Evolutionary conservation across 805 yeast genomes (phyloP), one percentile per base, ranked within the genome.

Genomic region (Wickerhamomyces bisporus): DNA sequence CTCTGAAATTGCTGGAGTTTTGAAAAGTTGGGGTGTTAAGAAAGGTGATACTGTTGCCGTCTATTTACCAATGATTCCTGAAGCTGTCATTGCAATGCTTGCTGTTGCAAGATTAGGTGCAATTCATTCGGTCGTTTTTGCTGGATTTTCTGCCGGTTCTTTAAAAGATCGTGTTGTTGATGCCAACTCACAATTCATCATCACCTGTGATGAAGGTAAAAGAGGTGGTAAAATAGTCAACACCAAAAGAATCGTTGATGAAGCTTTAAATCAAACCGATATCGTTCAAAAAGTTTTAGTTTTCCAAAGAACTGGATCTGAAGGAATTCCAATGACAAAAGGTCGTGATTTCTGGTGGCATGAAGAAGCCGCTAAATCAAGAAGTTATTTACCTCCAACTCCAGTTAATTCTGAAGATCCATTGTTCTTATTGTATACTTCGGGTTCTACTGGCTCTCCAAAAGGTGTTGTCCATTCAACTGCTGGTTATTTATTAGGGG

Each of bases 391-490:
- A 52, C 93, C 98, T 36, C 95, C 95, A 26, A 81, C 76, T 32
- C 80, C 96, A 30, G 94, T 88, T 41, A 75, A 80, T 59, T 62
- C 96, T 34, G 98, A 93, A 70, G 96, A 93, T 68, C 98, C 98
- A 40, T 70, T 93, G 53, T 93, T 93, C 73, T 70, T 93, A 66
- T 79, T 93, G 56, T 93, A 93, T 70, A 93, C 98, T 34, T 89
- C 98, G 5, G 98, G 98, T 44, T 89, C 98, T 26, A 93, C 98
- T 24, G 98, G 98, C 49, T 80, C 89, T 60, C 98, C 98, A 59
- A 93, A 93, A 75, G 98, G 98, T 68, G 89, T 93, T 51, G 93
- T 85, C 56, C 98, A 93, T 63, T 71, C 84, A 42, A 89, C 97
- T 41, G 98, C 86, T 46, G 98, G 98, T 47, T 93, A 87, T 67